Evolutionary conservation across 164 flowering plant species (phyloP), one percentile per base, ranked within the genome.

Genomic region (Sedum album): DNA sequence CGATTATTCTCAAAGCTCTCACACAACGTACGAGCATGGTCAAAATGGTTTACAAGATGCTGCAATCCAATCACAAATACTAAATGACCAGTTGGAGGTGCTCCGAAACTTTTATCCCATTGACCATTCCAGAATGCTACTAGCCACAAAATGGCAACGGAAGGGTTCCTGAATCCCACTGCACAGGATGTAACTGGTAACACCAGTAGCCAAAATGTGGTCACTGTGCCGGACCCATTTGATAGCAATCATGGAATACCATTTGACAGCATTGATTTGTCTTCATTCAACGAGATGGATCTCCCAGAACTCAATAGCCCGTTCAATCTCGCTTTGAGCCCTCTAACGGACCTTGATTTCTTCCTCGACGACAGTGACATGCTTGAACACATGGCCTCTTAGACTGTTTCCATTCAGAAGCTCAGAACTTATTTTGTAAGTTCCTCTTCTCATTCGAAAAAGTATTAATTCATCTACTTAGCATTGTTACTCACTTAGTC

Each of bases 311-410:
- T 57, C 20, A 20, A 20, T 57, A 26, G 62, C 62, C 62, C 33
- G 62, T 8, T 57, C 33, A 57, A 53, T 30, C 60, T 53, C 28
- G 60, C 28, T 57, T 28, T 14, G 33, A 26, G 62, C 14, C 62
- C 33, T 26, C 35, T 57, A 30, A 57, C 62, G 1, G 62, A 57
- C 33, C 18, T 57, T 28, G 62, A 57, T 57, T 26, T 28, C 31
- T 57, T 26, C 33, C 62, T 57, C 20, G 31, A 57, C 20, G 62
- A 57, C 62, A 57, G 31, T 28, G 62, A 57, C 62, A 57, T 57
- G 62, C 62, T 57, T 2, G 62, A 57, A 28, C 62, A 57, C 33
- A 57, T 57, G 62, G 62, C 62, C 20, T 57, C 62, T 20, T 57
- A 57, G 35, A 28, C 31, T 17, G 15, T 7, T 23, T 25, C 51